These are phyloP conservation scores for Blastobotrys persicus DNA, from an alignment of 1,139 yeast genomes.

Conservation along the genomic window DNA sequence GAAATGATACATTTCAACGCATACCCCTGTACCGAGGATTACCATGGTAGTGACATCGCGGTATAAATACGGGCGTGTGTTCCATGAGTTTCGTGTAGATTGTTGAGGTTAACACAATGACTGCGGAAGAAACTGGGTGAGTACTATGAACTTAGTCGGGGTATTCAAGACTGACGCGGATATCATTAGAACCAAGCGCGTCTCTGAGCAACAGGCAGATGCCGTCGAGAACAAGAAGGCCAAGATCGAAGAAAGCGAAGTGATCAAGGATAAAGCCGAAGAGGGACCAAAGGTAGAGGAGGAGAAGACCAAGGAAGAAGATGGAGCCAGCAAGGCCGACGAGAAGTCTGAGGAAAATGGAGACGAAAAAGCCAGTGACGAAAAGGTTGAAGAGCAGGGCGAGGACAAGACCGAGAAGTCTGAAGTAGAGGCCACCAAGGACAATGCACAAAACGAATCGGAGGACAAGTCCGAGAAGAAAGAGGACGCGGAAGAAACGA, in stretches of 20 bases:
- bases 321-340: conserved; percentile 12
- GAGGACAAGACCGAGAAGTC: neutral
- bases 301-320: conserved; percentile 7
- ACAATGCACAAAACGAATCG: too few relatives aligned
- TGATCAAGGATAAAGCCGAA: neutral
- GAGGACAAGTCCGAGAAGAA: too few relatives aligned
- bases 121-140: conserved; percentile 14
- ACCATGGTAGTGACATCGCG: neutral
- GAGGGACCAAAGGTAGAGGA: conserved; percentile 3
- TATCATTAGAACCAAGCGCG: conserved; percentile 16
- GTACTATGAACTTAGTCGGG: neutral
- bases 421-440: neutral
- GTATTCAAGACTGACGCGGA: too few relatives aligned
- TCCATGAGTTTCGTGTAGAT: neutral
- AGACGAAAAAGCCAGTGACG: too few relatives aligned
- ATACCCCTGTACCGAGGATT: neutral
- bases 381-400: conserved; percentile 11
- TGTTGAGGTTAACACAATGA: too few relatives aligned
- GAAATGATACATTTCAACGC: neutral
- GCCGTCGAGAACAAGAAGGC: conserved; percentile 1
- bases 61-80: neutral
- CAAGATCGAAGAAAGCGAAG: neutral
- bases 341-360: conserved; percentile 9
- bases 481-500: conserved; percentile 4
- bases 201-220: conserved; percentile 2